Evolutionary conservation across 495 filamentous ascomycete genomes (phyloP).

Genomic region (Pseudomonodictys pantanalensis): DNA sequence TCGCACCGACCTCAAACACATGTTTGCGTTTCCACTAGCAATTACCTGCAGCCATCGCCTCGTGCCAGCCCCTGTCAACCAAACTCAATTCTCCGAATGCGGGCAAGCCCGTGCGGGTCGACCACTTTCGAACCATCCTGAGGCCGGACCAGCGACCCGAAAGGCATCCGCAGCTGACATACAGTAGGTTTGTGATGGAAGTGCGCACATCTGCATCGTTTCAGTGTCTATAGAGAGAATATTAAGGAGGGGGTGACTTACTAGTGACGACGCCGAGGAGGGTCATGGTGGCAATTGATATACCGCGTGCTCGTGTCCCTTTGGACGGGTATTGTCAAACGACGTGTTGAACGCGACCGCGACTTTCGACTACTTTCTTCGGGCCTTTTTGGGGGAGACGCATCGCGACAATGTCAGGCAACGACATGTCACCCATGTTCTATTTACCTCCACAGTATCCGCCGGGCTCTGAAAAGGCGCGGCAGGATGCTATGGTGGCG

Average conservation of each 20-base stretch:
- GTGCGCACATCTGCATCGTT: not conserved
- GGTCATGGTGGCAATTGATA: not conserved
- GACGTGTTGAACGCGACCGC: not conserved
- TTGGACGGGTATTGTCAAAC: not conserved
- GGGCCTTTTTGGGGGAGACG: not conserved
- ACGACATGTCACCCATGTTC: not conserved
- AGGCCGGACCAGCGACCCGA: no score
- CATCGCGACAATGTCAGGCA: not conserved
- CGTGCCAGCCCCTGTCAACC: not conserved
- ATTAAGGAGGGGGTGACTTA: conserved; percentile 9
- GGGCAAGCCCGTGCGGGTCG: not conserved
- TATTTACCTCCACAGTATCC: not conserved
- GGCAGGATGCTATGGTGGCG: conserved; percentile 12
- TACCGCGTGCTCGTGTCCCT: not conserved
- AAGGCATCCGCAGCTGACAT: conserved; percentile 9
- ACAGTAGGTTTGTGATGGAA: conserved; percentile 2
- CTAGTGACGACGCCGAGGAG: not conserved
- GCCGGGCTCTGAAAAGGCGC: not conserved
- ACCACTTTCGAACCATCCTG: not conserved
- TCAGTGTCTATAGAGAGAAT: not conserved
- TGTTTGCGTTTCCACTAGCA: not conserved
- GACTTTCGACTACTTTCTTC: not conserved
- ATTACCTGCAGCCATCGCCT: not conserved
- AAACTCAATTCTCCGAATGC: not conserved
- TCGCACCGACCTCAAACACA: no score